A percentile compares a stretch with the other conserved stretches of the same genome.
Conservation (phyloP, 169 alveolate species). For the Haemoproteus tartakovskyi region DNA sequence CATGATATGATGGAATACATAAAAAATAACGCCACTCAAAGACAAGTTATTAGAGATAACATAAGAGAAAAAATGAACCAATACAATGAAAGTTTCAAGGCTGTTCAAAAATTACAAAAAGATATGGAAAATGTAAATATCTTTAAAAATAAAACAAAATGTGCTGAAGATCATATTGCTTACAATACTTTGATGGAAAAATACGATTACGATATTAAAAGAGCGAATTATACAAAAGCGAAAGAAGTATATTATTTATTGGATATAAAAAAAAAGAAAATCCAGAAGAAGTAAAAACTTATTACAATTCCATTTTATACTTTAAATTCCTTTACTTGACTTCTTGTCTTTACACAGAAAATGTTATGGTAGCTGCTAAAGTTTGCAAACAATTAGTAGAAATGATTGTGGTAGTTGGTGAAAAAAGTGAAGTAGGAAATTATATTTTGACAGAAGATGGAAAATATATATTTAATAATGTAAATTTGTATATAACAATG, state of each 20-base stretch:
- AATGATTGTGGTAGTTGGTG: constrained; percentile 33
- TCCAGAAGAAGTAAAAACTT: constrained; percentile 14
- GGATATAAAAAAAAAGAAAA: constrained; percentile 42
- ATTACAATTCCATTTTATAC: constrained; percentile 31
- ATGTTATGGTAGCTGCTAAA: constrained; percentile 26
- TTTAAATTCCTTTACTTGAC: constrained; percentile 31
- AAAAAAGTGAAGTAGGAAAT: constrained; percentile 40
- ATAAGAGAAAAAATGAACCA: constrained; percentile 54
- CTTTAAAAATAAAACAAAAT: constrained; percentile 9
- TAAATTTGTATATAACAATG: constrained; percentile 23
- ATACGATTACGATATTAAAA: constrained; percentile 15
- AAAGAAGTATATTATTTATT: constrained; percentile 25
- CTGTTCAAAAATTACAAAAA: constrained; percentile 18
- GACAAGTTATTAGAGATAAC: constrained; percentile 31
- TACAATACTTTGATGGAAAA: constrained; percentile 23
- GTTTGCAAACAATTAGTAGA: constrained; percentile 39
- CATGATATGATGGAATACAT: constrained; percentile 5
- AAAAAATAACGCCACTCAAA: constrained; percentile 20
- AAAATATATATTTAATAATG: constrained; percentile 33
- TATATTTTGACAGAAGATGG: constrained; percentile 29
- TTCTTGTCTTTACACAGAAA: constrained; percentile 25
- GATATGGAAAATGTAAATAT: constrained; percentile 37
- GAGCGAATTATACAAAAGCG: constrained; percentile 23
- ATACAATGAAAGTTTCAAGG: constrained; percentile 22
- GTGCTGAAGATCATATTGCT: constrained; percentile 29